Evolutionary conservation across 768 basidiomycete species (phyloP), one percentile per base, ranked within the genome.

Genomic region (Galerina marginata): DNA sequence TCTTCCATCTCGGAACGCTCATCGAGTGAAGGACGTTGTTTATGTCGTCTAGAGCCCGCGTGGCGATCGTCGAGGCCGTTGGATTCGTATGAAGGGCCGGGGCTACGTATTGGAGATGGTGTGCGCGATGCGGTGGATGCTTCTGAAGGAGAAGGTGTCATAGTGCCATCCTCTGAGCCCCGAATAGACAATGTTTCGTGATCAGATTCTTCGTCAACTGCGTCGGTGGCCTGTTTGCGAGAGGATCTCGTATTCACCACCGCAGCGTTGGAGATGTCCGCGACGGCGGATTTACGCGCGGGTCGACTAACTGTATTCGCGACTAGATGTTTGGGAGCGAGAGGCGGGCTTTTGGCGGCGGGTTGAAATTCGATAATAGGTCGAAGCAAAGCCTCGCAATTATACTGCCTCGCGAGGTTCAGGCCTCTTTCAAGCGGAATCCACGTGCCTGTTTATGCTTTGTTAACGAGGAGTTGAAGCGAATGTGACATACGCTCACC

Each of bases 281-380:
- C 71, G 40, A 72, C 72, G 11, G 77, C 74, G 33, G 79, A 72
- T 59, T 82, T 81, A 59, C 84, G 83, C 16, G 82, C 64, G 29
- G 83, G 81, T 51, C 83, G 78, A 61, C 75, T 75, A 51, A 81
- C 77, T 47, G 91, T 81, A 26, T 86, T 84, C 23, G 93, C 88
- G 15, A 94, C 94, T 37, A 95, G 79, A 75, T 99, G 97, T 75
- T 99, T 99, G 15, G 97, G 97, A 16, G 97, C 97, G 39, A 93
- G 86, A 20, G 97, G 97, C 0, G 94, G 94, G 65, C 95, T 96
- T 72, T 91, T 92, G 5, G 90, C 87, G 4, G 90, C 89, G 3
- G 96, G 92, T 59, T 90, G 86, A 69, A 96, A 98, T 72, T 99
- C 95, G 62, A 99, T 92, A 62, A 99, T 94, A 29, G 97, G 95